Conservation (phyloP, 352 stramenopile species). For the Phytophthora constricta region DNA sequence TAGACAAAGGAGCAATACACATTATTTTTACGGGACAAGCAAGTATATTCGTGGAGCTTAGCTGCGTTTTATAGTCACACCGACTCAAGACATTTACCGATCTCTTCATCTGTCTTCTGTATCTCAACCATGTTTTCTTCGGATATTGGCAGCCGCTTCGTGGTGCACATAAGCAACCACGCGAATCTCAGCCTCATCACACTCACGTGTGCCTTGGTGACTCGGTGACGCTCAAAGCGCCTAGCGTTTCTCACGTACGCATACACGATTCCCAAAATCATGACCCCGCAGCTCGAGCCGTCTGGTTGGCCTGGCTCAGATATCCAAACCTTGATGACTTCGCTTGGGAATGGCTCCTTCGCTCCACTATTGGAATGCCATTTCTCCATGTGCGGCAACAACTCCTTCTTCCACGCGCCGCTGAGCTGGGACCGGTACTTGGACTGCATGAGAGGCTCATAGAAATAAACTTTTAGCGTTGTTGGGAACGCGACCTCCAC, state of each 20-base stretch:
- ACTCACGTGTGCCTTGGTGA: neutral
- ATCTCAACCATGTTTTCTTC: conserved; percentile 1
- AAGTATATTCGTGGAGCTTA: too few species aligned
- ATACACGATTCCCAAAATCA: conserved; percentile 2
- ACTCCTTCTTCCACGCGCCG: neutral
- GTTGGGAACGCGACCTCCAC: neutral
- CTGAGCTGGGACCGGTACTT: neutral
- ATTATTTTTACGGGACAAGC: too few species aligned
- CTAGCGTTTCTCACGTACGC: neutral
- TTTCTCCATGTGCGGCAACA: neutral
- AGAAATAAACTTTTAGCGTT: neutral
- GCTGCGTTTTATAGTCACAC: too few species aligned
- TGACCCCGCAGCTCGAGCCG: neutral
- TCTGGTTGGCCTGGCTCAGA: neutral
- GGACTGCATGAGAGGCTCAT: neutral
- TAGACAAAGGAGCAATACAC: too few species aligned
- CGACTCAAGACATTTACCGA: neutral
- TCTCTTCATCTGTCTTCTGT: conserved; percentile 4
- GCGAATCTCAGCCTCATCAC: neutral
- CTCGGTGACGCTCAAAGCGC: neutral
- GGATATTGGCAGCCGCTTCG: neutral
- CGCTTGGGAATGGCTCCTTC: neutral
- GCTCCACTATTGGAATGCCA: neutral
- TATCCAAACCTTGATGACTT: neutral
- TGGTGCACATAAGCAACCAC: conserved; percentile 3